These are phyloP conservation scores for Geosmithia putterillii DNA, from an alignment of 2,329 filamentous ascomycete genomes.

Conservation along the genomic window DNA sequence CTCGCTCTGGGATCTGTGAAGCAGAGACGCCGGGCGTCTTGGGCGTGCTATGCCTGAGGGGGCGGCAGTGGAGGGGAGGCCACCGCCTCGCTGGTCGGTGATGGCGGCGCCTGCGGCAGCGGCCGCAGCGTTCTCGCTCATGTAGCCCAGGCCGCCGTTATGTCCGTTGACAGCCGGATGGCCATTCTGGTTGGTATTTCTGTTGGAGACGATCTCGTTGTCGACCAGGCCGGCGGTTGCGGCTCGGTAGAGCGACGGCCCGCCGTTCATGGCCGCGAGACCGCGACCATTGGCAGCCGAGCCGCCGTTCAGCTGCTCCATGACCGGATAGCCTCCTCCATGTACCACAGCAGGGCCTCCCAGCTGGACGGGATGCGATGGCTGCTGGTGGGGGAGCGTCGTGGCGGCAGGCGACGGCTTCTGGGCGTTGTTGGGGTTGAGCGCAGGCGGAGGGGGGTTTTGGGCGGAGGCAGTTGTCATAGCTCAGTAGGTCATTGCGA, in stretches of 20 bases:
- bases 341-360: neutral
- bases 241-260: constrained; percentile 13
- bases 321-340: constrained; percentile 9
- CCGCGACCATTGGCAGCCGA: constrained; percentile 10
- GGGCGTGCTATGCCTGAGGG: constrained; percentile 18
- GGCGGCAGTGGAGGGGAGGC: constrained; percentile 9
- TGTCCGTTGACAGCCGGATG: neutral
- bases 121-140: neutral
- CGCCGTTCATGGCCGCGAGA: constrained; percentile 11
- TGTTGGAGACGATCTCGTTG: constrained; percentile 13
- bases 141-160: neutral
- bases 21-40: constrained; percentile 27
- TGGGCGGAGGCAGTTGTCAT: constrained; percentile 4
- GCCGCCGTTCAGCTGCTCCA: constrained; percentile 20
- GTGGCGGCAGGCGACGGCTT: neutral
- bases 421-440: neutral
- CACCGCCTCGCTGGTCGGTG: constrained; percentile 31
- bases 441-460: constrained; percentile 1
- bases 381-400: neutral
- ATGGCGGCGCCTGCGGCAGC: constrained; percentile 11
- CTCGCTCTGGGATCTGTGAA: constrained; percentile 46
- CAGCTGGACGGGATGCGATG: neutral
- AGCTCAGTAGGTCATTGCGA: neutral
- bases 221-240: constrained; percentile 13
- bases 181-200: neutral